Conservation (phyloP, 2,329 filamentous ascomycete genomes). For the Trichocomaceae sp. region DNA sequence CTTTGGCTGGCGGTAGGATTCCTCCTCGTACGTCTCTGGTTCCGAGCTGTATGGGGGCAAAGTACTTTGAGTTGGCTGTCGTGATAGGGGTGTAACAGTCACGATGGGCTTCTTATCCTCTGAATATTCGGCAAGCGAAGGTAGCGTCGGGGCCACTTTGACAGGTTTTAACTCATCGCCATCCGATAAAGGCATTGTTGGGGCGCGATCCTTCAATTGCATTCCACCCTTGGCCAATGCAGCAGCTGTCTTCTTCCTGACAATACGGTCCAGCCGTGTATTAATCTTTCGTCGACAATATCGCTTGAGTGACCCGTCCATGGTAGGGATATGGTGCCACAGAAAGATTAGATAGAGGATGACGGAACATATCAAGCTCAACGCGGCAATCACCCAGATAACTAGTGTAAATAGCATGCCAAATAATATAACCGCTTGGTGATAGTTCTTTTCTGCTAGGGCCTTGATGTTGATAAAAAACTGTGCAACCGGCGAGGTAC, state of each 20-base stretch:
- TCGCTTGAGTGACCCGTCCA: conserved; percentile 70
- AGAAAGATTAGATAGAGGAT: conserved; percentile 83
- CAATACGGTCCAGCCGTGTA: conserved; percentile 73
- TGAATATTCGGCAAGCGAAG: conserved; percentile 49
- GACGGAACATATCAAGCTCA: conserved; percentile 65
- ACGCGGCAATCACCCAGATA: conserved; percentile 76
- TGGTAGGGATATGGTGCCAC: conserved; percentile 80
- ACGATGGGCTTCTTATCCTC: conserved; percentile 28
- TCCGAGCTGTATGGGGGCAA: conserved; percentile 58
- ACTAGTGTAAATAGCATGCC: conserved; percentile 90
- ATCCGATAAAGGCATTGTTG: conserved; percentile 30
- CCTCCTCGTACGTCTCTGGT: conserved; percentile 36
- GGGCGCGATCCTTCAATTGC: conserved; percentile 48
- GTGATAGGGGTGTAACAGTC: conserved; percentile 43
- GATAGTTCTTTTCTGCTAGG: conserved; percentile 65
- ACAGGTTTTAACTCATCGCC: conserved; percentile 28
- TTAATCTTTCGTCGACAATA: conserved; percentile 94
- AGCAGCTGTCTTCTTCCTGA: conserved; percentile 79
- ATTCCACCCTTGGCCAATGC: conserved; percentile 69
- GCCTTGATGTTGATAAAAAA: conserved; percentile 78
- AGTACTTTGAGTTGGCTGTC: conserved; percentile 56
- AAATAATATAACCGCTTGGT: conserved; percentile 74
- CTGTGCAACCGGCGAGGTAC: conserved; percentile 59
- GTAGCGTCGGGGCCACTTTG: conserved; percentile 48
- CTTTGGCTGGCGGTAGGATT: conserved; percentile 23